A percentile compares a stretch with the other conserved stretches of the same genome.
phyloP scores from a whole-genome alignment of 73 alveolate genomes.

The Paramecium primaurelia region DNA sequence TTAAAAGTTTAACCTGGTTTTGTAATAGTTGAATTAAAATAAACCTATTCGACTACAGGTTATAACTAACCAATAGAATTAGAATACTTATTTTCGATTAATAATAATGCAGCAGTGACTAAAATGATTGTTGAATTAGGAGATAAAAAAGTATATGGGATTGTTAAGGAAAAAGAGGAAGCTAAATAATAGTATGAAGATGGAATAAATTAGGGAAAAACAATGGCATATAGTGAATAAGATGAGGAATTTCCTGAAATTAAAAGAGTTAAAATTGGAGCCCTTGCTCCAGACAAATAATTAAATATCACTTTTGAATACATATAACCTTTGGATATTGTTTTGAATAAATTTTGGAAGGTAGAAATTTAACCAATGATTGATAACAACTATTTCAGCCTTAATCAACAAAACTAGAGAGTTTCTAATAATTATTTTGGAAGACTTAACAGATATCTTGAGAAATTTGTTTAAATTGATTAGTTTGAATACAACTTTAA shows the following conservation, averaged over 20 bases:
- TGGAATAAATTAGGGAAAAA: constrained; percentile 32
- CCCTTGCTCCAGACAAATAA: constrained; percentile 2
- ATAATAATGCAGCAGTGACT: background rate
- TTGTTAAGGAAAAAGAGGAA: constrained; percentile 17
- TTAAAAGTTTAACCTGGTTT: background rate
- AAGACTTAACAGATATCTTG: background rate
- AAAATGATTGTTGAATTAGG: background rate
- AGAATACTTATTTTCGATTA: background rate
- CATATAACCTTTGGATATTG: background rate
- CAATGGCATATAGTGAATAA: constrained; percentile 30
- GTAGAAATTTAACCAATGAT: background rate
- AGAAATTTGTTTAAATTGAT: background rate
- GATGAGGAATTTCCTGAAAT: background rate
- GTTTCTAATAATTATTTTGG: background rate
- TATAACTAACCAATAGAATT: background rate
- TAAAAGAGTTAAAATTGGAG: constrained; percentile 27
- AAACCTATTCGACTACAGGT: background rate
- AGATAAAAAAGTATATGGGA: background rate
- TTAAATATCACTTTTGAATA: background rate
- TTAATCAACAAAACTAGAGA: background rate
- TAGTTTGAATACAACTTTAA: background rate
- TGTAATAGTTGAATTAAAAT: background rate
- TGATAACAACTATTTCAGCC: background rate
- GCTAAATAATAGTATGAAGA: constrained; percentile 26
- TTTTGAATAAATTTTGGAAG: constrained; percentile 4